A percentile compares a stretch with the other conserved stretches of the same genome.
Conservation (phyloP, 495 filamentous ascomycete genomes). For the Neurospora sp. region DNA sequence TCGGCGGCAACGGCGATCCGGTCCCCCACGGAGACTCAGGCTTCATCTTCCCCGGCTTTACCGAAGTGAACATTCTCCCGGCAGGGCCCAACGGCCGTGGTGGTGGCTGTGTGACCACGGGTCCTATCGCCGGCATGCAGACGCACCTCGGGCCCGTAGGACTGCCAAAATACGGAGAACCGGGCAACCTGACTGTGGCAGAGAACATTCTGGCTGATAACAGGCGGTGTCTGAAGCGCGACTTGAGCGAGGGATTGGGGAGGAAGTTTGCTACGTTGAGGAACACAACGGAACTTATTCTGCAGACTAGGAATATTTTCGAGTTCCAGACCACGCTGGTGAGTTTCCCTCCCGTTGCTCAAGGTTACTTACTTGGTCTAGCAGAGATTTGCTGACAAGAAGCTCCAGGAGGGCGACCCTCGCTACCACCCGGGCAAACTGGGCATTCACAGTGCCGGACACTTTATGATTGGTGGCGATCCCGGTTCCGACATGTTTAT, state of each 20-base stretch:
- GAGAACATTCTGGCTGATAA: slow-evolving; percentile 26
- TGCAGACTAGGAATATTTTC: slow-evolving; percentile 32
- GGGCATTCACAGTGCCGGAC: slow-evolving; percentile 54
- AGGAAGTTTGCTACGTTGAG: slow-evolving; percentile 36
- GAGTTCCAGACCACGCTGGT: slow-evolving; percentile 41
- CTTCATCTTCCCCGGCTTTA: slow-evolving; percentile 3
- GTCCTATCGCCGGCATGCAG: slow-evolving; percentile 32
- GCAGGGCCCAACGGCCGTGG: slow-evolving; percentile 33
- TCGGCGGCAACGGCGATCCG: slow-evolving; percentile 50
- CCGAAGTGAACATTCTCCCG: slow-evolving; percentile 16
- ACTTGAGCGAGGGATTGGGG: slow-evolving; percentile 43
- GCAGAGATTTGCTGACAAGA: neutral
- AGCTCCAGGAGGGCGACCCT: slow-evolving; percentile 31
- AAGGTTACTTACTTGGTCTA: neutral
- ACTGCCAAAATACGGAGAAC: slow-evolving; percentile 14
- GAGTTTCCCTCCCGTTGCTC: slow-evolving; percentile 4
- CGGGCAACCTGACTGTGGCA: slow-evolving; percentile 7
- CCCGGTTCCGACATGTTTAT: slow-evolving; percentile 43
- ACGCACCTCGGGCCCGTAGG: slow-evolving; percentile 43
- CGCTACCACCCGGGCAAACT: slow-evolving; percentile 24
- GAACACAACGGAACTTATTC: slow-evolving; percentile 38
- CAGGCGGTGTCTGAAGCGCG: slow-evolving; percentile 57
- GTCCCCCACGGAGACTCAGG: slow-evolving; percentile 21
- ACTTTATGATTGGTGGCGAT: slow-evolving; percentile 53
- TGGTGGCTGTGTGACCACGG: slow-evolving; percentile 53